phyloP scores from a whole-genome alignment of 768 basidiomycete species.

The Suillus tomentosus region DNA sequence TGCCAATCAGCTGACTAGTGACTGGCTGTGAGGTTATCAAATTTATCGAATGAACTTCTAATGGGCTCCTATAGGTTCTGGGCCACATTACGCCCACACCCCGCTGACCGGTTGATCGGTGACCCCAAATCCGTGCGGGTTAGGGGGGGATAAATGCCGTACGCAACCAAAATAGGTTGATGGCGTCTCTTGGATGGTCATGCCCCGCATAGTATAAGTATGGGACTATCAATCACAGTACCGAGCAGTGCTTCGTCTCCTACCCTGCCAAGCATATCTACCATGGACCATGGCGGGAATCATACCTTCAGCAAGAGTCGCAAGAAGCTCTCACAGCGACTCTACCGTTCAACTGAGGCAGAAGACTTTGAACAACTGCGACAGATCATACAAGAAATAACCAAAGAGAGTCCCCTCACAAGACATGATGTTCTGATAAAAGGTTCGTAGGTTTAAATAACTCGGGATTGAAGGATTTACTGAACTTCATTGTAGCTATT shows the following conservation, averaged over 20 bases:
- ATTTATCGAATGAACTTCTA: neutral
- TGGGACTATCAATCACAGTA: neutral
- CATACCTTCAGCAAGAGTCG: neutral
- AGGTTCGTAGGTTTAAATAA: neutral
- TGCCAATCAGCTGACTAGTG: neutral
- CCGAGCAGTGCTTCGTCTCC: neutral
- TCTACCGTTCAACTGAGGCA: conserved; percentile 6
- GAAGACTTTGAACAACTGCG: conserved; percentile 7
- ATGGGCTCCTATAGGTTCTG: neutral
- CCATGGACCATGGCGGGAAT: neutral
- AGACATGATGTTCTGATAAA: neutral
- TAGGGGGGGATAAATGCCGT: neutral
- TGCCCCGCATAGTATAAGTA: neutral
- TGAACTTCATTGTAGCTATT: neutral
- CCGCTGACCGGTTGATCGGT: neutral
- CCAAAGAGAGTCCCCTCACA: neutral
- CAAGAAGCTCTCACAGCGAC: neutral
- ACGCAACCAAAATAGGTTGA: neutral
- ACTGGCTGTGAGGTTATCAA: neutral
- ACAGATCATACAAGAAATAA: neutral
- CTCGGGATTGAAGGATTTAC: neutral
- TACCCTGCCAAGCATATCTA: neutral
- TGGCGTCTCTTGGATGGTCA: neutral
- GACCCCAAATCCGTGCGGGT: neutral
- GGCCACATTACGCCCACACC: neutral